Percentiles rank a stretch among this genome's conserved stretches.
phyloP scores from a whole-genome alignment of 176 grass and related monocot genomes.

The Tuctoria greenei region DNA sequence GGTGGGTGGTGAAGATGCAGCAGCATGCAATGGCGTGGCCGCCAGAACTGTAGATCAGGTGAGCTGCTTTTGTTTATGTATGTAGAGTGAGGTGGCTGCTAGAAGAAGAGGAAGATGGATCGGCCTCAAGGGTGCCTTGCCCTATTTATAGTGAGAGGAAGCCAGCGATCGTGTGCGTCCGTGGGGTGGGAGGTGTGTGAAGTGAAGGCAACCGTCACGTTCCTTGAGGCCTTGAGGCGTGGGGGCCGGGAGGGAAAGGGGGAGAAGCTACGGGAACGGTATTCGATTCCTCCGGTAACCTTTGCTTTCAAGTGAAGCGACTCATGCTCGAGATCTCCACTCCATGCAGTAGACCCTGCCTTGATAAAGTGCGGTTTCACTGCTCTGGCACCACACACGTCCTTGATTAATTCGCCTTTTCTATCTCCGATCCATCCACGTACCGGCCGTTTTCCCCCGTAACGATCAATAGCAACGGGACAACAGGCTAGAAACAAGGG shows the following conservation, averaged over 20 bases:
- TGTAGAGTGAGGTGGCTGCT: background rate
- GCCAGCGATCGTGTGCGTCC: too few species aligned
- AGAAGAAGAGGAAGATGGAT: slow-evolving; percentile 30
- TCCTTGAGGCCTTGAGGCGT: slow-evolving; percentile 41
- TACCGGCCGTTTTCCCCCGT: background rate
- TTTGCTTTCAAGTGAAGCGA: slow-evolving; percentile 48
- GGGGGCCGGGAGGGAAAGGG: slow-evolving; percentile 28
- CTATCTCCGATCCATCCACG: slow-evolving; percentile 32
- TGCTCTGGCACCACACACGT: slow-evolving; percentile 42
- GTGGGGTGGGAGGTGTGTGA: slow-evolving; percentile 1
- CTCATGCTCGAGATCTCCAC: background rate
- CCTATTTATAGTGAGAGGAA: slow-evolving; percentile 44
- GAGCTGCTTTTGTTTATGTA: background rate
- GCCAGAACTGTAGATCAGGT: too few species aligned
- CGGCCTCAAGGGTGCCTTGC: slow-evolving; percentile 20
- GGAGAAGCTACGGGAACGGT: background rate
- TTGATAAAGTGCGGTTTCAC: slow-evolving; percentile 32
- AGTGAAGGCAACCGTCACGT: slow-evolving; percentile 47
- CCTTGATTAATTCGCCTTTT: background rate
- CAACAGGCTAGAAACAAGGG: slow-evolving; percentile 56
- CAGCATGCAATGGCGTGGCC: background rate
- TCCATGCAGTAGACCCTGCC: background rate
- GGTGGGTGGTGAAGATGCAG: background rate
- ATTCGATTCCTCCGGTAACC: background rate
- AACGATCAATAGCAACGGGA: slow-evolving; percentile 41